Percentiles rank a stretch among this genome's conserved stretches.
These are phyloP conservation scores for Colletotrichum falcatum DNA, from an alignment of 2,329 filamentous ascomycete species.

Conservation along the genomic window DNA sequence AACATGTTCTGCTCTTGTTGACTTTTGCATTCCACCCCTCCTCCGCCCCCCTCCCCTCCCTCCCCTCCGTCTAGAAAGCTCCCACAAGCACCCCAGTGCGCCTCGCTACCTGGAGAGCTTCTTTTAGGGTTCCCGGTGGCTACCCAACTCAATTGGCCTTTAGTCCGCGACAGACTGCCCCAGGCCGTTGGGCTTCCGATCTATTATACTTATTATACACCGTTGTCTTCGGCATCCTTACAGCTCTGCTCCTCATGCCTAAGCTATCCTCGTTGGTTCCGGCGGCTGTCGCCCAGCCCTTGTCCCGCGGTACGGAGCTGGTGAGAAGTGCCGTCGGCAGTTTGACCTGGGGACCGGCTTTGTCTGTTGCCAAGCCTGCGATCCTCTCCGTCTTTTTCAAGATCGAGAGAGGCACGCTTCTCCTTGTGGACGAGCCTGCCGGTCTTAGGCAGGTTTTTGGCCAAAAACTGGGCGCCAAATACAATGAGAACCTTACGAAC, in stretches of 20 bases:
- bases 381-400: constrained; percentile 59
- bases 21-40: constrained; percentile 36
- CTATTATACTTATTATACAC: neutral
- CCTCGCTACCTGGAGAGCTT: constrained; percentile 28
- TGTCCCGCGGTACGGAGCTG: constrained; percentile 54
- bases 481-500: constrained; percentile 52
- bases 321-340: constrained; percentile 57
- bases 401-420: constrained; percentile 61
- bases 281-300: constrained; percentile 52
- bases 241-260: constrained; percentile 29
- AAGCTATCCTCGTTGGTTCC: constrained; percentile 52
- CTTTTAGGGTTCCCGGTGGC: constrained; percentile 31
- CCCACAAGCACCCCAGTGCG: constrained; percentile 22
- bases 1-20: constrained; percentile 20
- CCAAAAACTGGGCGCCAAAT: constrained; percentile 56
- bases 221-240: neutral
- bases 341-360: constrained; percentile 60
- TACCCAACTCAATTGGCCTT: constrained; percentile 38
- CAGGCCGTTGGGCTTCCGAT: neutral
- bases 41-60: constrained; percentile 2
- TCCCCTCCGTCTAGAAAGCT: constrained; percentile 33
- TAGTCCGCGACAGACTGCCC: neutral
- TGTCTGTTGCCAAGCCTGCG: constrained; percentile 59
- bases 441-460: constrained; percentile 59
- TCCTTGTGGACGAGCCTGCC: constrained; percentile 60